Base-by-base conservation (phyloP, 345 rosid species). In the Linum lewisii region DNA sequence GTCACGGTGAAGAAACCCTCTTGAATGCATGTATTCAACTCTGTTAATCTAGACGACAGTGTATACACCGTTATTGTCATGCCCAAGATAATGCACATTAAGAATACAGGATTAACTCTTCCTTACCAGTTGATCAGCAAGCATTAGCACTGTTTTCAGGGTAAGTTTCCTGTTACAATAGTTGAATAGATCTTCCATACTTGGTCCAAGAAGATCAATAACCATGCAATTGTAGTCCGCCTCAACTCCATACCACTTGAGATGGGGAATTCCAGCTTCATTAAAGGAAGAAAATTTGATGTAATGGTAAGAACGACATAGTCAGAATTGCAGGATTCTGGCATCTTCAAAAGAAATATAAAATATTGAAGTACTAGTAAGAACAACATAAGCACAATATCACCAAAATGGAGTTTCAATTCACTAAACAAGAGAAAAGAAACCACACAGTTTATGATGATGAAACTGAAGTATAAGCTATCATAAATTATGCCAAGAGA, bases 1-100 rank as follows among this genome's bases (percentile, higher is more conserved):
- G 24, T 52, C 56, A 52, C 56, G 56, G 56, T 52, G 56, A 9
- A 52, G 56, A 52, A 52, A 52, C 3, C 56, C 56, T 24, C 56
- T 21, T 52, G 22, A 21, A 21, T 52, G 56, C 56, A 52, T n/a
- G 25, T 52, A 52, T 4, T 52, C 56, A 52, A 52, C 56, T 52
- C 56, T 9, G 56, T 52, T 52, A 11, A 52, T 52, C 56, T 52
- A 21, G 20, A 20, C 20, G 56, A 6, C 56, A 52, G n/a, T 10
- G 8, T 1, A 42, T 29, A 29, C 1, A 29, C 34, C 1, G 7
- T 29, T 29, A 29, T 29, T 29, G 7, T 29, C 34, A 29, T 29
- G 47, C 47, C 15, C 47, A 7, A 42, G 18, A 11, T 3, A 42
- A 42, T 42, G 47, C 15, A 42, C 18, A 11, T 42, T 4, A 42